Evolutionary conservation across 2,329 filamentous ascomycete genomes (phyloP).

Genomic region (Fusarium sterilihyphosum): DNA sequence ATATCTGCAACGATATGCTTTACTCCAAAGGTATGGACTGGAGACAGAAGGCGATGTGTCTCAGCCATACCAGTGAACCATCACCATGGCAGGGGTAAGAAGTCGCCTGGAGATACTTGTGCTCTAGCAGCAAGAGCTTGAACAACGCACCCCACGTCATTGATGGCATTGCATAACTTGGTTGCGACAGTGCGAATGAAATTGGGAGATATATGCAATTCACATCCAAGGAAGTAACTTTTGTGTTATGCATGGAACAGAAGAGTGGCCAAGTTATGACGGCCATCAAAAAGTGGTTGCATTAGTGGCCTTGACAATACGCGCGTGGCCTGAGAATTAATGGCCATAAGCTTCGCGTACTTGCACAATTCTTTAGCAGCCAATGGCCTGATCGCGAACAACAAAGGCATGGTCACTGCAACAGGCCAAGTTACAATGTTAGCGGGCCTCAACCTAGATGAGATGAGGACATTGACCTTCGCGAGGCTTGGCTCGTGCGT

Average conservation of each 20-base stretch:
- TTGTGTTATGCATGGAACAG: conserved; percentile 3
- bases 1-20: neutral
- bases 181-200: neutral
- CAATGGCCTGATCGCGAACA: conserved; percentile 12
- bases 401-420: conserved; percentile 4
- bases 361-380: neutral
- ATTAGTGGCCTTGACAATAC: conserved; percentile 27
- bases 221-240: neutral
- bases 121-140: neutral
- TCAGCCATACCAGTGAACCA: neutral
- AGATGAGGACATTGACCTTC: neutral
- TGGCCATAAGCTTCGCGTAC: conserved; percentile 11
- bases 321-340: conserved; percentile 16
- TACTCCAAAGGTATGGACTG: neutral
- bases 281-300: conserved; percentile 37
- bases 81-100: neutral
- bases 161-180: neutral
- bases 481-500: conserved; percentile 31
- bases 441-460: conserved; percentile 4
- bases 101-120: neutral
- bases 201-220: neutral
- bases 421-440: conserved; percentile 6
- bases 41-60: neutral
- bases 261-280: conserved; percentile 10
- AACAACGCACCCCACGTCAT: neutral